Percentiles rank a stretch among this genome's conserved stretches.
Conservation (phyloP, 768 basidiomycete species). For the Leucosporidium yakuticum region DNA sequence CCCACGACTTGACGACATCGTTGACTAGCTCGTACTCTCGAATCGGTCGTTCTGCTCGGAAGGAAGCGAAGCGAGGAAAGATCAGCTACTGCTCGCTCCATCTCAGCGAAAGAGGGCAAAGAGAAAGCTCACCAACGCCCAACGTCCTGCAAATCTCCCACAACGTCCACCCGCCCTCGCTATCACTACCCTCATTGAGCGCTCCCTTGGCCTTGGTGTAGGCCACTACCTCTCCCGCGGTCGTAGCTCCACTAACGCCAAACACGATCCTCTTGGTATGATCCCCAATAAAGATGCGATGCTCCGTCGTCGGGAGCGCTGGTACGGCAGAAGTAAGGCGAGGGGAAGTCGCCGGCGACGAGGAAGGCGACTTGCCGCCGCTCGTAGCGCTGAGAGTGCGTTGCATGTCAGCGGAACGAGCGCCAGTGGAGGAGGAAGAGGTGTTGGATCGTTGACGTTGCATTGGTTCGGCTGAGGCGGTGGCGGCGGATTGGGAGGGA, state of each 20-base stretch:
- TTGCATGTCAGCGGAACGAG: not conserved
- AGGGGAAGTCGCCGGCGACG: not conserved
- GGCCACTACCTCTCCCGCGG: constrained; percentile 65
- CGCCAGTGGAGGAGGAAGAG: not conserved
- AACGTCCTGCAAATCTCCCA: constrained; percentile 86
- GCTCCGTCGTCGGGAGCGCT: constrained; percentile 12
- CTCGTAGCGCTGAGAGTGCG: not conserved
- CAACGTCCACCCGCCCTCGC: constrained; percentile 67
- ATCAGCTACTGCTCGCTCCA: not conserved
- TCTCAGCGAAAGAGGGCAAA: not conserved
- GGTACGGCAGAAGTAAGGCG: not conserved
- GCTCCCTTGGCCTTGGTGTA: constrained; percentile 62
- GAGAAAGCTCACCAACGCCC: constrained; percentile 66
- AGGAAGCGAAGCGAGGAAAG: not conserved
- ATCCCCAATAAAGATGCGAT: constrained; percentile 66
- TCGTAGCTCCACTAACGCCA: constrained; percentile 61
- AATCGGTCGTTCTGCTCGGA: constrained; percentile 65
- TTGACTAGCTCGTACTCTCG: constrained; percentile 76
- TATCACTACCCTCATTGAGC: constrained; percentile 54
- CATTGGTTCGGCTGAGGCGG: not conserved
- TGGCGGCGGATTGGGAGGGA: not conserved
- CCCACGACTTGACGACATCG: constrained; percentile 79
- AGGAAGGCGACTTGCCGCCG: not conserved
- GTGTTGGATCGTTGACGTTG: not conserved
- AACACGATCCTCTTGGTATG: constrained; percentile 65